Evolutionary conservation across 352 stramenopile genomes (phyloP).

Genomic region (Lagenidium sp.): DNA sequence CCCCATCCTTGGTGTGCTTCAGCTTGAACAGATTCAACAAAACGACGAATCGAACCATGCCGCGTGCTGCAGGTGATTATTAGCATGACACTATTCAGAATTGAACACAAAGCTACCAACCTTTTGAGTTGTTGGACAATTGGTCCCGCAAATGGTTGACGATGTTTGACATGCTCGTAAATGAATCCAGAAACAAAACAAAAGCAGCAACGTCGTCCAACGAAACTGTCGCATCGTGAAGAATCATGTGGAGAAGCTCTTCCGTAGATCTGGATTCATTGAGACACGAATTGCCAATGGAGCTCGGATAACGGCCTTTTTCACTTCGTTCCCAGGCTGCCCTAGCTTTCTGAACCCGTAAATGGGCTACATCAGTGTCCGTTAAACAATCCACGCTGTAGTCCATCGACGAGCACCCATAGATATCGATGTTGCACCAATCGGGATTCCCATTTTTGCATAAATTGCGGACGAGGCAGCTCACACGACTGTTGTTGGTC

Average conservation of each 20-base stretch:
- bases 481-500: constrained; percentile 22
- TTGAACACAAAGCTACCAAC: constrained; percentile 18
- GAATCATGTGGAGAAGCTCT: too few relatives aligned
- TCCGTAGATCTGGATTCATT: too few relatives aligned
- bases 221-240: constrained; percentile 18
- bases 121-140: constrained; percentile 30
- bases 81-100: too few relatives aligned
- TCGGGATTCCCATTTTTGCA: constrained; percentile 7
- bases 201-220: constrained; percentile 54
- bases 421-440: constrained; percentile 56
- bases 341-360: constrained; percentile 11
- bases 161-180: constrained; percentile 55
- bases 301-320: too few relatives aligned
- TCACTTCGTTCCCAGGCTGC: constrained; percentile 19
- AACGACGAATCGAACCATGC: constrained; percentile 45
- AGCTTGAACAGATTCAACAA: constrained; percentile 52
- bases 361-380: neutral
- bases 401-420: constrained; percentile 45
- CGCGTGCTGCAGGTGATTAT: constrained; percentile 11
- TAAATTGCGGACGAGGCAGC: constrained; percentile 17
- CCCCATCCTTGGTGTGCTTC: constrained; percentile 2
- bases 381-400: constrained; percentile 17
- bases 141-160: constrained; percentile 38
- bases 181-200: constrained; percentile 59
- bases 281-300: too few relatives aligned